A percentile compares a stretch with the other conserved stretches of the same genome.
phyloP scores from a whole-genome alignment of 2,329 filamentous ascomycete genomes.

The Akanthomyces muscarius region DNA sequence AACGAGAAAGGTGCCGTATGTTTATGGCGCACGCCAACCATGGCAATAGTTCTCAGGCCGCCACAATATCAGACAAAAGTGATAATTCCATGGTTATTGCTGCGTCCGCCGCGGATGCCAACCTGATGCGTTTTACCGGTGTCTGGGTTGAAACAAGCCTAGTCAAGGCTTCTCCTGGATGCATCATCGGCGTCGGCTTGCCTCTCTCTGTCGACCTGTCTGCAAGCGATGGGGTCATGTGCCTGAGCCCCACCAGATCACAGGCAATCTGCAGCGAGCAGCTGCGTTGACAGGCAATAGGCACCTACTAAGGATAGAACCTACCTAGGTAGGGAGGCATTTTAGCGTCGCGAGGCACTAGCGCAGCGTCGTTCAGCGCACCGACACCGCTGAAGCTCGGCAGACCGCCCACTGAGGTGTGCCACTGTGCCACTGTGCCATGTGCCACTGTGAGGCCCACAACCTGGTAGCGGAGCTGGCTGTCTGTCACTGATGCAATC shows the following conservation, averaged over 20 bases:
- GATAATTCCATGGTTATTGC: not conserved
- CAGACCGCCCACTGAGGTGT: not conserved
- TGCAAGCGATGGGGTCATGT: constrained; percentile 2
- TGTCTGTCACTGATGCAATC: not conserved
- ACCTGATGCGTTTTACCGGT: not conserved
- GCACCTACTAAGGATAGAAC: too few species aligned
- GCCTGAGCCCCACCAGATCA: not conserved
- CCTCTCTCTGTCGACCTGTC: not conserved
- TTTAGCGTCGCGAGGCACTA: not conserved
- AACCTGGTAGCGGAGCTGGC: not conserved
- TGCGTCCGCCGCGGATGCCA: not conserved
- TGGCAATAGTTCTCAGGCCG: not conserved
- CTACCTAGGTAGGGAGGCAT: not conserved
- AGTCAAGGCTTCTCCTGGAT: not conserved
- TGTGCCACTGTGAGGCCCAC: not conserved
- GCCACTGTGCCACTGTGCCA: not conserved
- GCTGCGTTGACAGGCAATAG: not conserved
- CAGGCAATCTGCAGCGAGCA: not conserved
- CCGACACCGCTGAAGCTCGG: not conserved
- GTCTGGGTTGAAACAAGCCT: not conserved
- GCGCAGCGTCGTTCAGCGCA: not conserved
- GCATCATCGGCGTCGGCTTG: not conserved
- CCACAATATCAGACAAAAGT: not conserved
- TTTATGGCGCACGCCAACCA: not conserved
- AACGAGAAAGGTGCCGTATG: not conserved